These are phyloP conservation scores for Alternaria burnsii DNA, from an alignment of 2,329 filamentous ascomycete species.

Conservation along the genomic window DNA sequence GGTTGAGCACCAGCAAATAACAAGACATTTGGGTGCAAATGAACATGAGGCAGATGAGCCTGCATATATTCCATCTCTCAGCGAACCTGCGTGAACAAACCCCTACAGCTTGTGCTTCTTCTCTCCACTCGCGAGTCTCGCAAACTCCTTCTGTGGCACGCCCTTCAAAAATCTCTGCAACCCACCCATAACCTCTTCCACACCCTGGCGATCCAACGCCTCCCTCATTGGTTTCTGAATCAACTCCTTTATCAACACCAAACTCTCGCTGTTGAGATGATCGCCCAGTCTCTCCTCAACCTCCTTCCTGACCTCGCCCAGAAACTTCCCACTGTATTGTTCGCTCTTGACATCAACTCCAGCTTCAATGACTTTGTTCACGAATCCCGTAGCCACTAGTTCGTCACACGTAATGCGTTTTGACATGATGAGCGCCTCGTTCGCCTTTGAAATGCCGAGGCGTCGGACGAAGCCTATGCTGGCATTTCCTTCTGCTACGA, in stretches of 20 bases:
- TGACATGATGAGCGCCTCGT: constrained; percentile 93
- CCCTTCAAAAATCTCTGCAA: constrained; percentile 81
- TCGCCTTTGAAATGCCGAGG: constrained; percentile 81
- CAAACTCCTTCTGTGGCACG: constrained; percentile 87
- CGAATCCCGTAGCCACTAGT: constrained; percentile 78
- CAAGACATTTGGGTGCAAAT: background rate
- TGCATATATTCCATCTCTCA: background rate
- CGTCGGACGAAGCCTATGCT: constrained; percentile 80
- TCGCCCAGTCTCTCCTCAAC: constrained; percentile 81
- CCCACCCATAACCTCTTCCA: constrained; percentile 85
- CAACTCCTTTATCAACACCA: constrained; percentile 85
- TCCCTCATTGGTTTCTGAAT: constrained; percentile 78
- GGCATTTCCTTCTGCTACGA: constrained; percentile 88
- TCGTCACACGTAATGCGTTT: constrained; percentile 77
- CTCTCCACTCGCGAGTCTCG: constrained; percentile 82
- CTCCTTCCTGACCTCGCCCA: constrained; percentile 75
- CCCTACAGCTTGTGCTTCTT: constrained; percentile 90
- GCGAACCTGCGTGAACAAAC: background rate
- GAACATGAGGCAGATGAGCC: background rate
- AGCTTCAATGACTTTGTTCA: constrained; percentile 79
- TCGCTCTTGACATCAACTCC: constrained; percentile 64
- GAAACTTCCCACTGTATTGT: constrained; percentile 65
- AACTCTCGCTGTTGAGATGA: constrained; percentile 80
- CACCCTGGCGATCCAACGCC: constrained; percentile 76
- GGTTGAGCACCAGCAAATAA: constrained; percentile 26